Percentiles rank a stretch among this genome's conserved stretches.
phyloP scores from a whole-genome alignment of 768 basidiomycete genomes.

The Collybiopsis luxurians region DNA sequence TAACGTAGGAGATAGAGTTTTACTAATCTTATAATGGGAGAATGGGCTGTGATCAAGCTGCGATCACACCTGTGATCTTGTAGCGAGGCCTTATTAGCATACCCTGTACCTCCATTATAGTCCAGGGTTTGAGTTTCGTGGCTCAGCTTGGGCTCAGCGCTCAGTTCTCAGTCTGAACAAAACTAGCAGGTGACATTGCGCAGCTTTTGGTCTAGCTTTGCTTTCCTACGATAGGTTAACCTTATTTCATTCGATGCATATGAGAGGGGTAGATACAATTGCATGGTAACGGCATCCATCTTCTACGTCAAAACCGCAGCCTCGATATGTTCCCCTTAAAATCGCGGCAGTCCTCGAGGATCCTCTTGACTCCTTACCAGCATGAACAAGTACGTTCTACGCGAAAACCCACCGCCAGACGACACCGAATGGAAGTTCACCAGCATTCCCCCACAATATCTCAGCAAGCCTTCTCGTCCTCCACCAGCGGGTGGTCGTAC shows the following conservation, averaged over 20 bases:
- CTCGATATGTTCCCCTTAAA: background rate
- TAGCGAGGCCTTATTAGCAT: no score
- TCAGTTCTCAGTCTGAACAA: no score
- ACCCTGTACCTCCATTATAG: no score
- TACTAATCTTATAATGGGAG: no score
- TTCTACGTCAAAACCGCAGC: background rate
- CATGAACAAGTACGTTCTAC: constrained; percentile 38
- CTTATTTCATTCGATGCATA: background rate
- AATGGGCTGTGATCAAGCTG: no score
- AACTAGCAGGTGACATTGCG: no score
- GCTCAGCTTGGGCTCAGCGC: no score
- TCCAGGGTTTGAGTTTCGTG: no score
- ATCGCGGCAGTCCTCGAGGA: background rate
- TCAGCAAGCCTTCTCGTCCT: background rate
- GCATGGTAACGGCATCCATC: background rate
- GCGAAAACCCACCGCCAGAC: constrained; percentile 39
- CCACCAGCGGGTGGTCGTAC: background rate
- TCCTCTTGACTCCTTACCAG: constrained; percentile 5
- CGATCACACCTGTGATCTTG: no score
- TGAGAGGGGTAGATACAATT: background rate
- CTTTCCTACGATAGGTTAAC: background rate
- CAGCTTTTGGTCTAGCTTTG: no score
- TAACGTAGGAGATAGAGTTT: no score
- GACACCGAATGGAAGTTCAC: constrained; percentile 54
- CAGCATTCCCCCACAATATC: constrained; percentile 21